Conservation (phyloP, 176 grass and related monocot genomes). For the Coix lacrymajobi region DNA sequence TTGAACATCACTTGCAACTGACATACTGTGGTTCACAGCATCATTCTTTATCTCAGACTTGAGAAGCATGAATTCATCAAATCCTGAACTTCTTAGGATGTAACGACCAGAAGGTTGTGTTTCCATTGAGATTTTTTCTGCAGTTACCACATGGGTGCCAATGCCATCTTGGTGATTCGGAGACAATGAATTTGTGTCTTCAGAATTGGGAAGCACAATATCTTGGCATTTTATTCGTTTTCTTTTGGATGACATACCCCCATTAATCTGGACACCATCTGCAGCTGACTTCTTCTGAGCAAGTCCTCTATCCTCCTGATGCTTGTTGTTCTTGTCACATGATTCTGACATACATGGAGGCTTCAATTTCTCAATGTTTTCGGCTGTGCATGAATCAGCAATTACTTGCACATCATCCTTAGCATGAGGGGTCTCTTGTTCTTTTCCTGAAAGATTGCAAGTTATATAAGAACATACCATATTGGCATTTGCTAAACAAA, state of each 20-base stretch:
- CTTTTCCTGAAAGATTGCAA: slow-evolving; percentile 35
- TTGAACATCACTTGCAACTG: slow-evolving; percentile 6
- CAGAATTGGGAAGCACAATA: not conserved
- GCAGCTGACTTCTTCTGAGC: slow-evolving; percentile 28
- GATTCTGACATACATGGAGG: slow-evolving; percentile 11
- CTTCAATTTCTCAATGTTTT: slow-evolving; percentile 4
- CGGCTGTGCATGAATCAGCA: slow-evolving; percentile 14
- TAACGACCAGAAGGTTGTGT: slow-evolving; percentile 16
- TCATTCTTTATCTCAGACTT: slow-evolving; percentile 12
- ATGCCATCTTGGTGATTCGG: slow-evolving; percentile 10
- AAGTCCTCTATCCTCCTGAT: slow-evolving; percentile 3
- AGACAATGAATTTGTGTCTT: slow-evolving; percentile 21
- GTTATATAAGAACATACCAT: slow-evolving; percentile 9
- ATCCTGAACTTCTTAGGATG: slow-evolving; percentile 39
- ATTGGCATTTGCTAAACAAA: slow-evolving; percentile 1
- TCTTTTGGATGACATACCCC: slow-evolving; percentile 18
- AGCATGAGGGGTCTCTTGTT: slow-evolving; percentile 18
- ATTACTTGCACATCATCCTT: slow-evolving; percentile 35
- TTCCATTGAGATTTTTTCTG: slow-evolving; percentile 28
- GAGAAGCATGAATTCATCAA: slow-evolving; percentile 2
- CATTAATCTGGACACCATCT: slow-evolving; percentile 26
- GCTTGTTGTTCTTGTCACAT: slow-evolving; percentile 18
- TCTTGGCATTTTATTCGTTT: slow-evolving; percentile 16
- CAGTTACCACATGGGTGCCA: slow-evolving; percentile 1
- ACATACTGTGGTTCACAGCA: slow-evolving; percentile 2